These are phyloP conservation scores for Actinomortierella ambigua DNA, from an alignment of 371 early-diverging fungal genomes.

Conservation along the genomic window DNA sequence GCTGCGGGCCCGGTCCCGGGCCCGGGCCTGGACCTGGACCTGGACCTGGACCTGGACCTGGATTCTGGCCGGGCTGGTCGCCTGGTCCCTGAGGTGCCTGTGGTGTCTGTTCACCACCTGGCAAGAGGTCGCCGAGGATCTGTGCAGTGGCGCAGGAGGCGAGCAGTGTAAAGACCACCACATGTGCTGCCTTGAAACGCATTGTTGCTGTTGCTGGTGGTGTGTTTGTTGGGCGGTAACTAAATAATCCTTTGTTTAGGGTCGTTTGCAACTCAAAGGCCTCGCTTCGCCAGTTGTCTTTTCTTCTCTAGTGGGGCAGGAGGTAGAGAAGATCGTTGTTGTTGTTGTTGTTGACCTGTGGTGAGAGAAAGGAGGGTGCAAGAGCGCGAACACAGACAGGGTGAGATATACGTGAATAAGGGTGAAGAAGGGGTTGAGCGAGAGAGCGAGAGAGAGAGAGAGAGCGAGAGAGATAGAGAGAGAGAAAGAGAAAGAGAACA, in stretches of 20 bases:
- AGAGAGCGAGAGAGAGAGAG: not conserved
- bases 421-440: slow-evolving; percentile 1
- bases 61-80: too few species aligned
- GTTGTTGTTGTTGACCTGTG: not conserved
- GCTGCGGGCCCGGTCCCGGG: too few species aligned
- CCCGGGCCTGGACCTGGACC: too few species aligned
- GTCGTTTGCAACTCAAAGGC: not conserved
- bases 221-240: too few species aligned
- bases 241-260: not conserved
- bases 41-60: too few species aligned
- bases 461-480: not conserved
- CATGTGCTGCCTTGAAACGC: slow-evolving; percentile 22
- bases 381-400: not conserved
- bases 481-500: not conserved
- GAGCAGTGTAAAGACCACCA: slow-evolving; percentile 15
- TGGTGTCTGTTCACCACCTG: too few species aligned
- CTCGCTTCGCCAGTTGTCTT: not conserved
- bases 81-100: too few species aligned
- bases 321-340: not conserved
- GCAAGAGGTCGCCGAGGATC: not conserved
- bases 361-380: not conserved
- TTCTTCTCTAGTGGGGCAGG: not conserved
- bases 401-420: not conserved
- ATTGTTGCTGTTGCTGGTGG: slow-evolving; percentile 2
- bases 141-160: slow-evolving; percentile 12